Evolutionary conservation across 495 filamentous ascomycete species (phyloP).

Genomic region (Aspergillus funiculosus): DNA sequence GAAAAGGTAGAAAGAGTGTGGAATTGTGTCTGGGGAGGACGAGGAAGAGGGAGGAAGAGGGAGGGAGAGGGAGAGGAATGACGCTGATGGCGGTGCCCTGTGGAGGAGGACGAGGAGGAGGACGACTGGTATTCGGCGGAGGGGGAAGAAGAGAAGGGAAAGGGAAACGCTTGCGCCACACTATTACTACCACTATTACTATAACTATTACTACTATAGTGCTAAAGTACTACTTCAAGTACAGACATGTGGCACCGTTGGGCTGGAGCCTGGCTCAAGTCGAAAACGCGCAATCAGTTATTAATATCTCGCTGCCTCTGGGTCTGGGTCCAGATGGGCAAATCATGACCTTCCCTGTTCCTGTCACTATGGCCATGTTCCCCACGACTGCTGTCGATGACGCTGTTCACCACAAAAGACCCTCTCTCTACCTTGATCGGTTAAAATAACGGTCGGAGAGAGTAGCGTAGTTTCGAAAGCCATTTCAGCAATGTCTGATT

Average conservation of each 20-base stretch:
- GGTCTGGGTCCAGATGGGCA: conserved; percentile 3
- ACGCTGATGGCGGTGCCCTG: conserved; percentile 18
- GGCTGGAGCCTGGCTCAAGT: conserved; percentile 13
- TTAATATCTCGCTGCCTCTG: conserved; percentile 11
- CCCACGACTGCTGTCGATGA: too few relatives aligned
- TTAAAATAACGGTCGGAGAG: too few relatives aligned
- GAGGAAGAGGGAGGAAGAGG: conserved; percentile 10
- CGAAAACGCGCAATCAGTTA: conserved; percentile 21
- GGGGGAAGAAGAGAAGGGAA: not conserved
- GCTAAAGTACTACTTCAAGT: too few relatives aligned
- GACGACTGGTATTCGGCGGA: not conserved
- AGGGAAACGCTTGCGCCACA: conserved; percentile 24
- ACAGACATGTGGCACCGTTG: conserved; percentile 21
- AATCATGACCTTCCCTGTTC: conserved; percentile 6
- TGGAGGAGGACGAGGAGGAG: conserved; percentile 13
- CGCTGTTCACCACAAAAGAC: too few relatives aligned
- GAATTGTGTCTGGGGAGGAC: conserved; percentile 5
- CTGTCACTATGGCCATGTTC: too few relatives aligned
- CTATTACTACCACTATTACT: too few relatives aligned
- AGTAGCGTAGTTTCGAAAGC: too few relatives aligned
- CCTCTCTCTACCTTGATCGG: too few relatives aligned
- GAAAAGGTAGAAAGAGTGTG: conserved; percentile 12
- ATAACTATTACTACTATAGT: too few relatives aligned
- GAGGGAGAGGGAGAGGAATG: conserved; percentile 13
- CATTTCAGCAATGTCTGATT: too few relatives aligned